A percentile compares a stretch with the other conserved stretches of the same genome.
Evolutionary conservation across 176 grass and related monocot species (phyloP).

Genomic region (Oryza rufipogon): DNA sequence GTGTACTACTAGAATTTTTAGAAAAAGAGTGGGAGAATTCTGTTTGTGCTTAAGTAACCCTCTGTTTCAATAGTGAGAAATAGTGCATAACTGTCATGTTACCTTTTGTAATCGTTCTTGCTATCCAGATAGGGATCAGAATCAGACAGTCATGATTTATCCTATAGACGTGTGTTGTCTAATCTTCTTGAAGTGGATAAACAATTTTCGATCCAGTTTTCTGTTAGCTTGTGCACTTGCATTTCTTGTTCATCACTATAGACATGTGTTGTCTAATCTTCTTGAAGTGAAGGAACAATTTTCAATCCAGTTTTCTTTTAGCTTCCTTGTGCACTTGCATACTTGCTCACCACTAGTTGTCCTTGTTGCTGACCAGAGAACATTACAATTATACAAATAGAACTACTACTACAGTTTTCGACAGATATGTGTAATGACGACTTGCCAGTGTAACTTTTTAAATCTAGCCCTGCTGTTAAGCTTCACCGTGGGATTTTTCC

Average conservation of each 20-base stretch:
- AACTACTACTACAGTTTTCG: neutral
- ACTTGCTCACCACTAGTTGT: neutral
- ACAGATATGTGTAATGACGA: neutral
- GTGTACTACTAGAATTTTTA: neutral
- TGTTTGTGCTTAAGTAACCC: neutral
- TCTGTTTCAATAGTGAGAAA: neutral
- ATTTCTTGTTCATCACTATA: too few species aligned
- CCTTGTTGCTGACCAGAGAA: slow-evolving; percentile 23
- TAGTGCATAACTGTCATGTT: slow-evolving; percentile 1
- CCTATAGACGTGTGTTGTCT: neutral
- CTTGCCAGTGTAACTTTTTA: slow-evolving; percentile 3
- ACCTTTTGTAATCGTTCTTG: neutral
- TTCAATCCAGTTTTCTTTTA: neutral
- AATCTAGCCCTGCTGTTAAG: neutral
- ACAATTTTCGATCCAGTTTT: neutral
- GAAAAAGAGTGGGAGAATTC: neutral
- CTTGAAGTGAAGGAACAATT: neutral
- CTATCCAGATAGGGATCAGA: neutral
- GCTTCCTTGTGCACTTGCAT: slow-evolving; percentile 10
- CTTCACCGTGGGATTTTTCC: neutral
- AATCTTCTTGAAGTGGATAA: neutral
- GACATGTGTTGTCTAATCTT: neutral
- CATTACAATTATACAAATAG: neutral
- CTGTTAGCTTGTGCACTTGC: neutral
- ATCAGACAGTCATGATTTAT: neutral